Base-by-base conservation (phyloP, 176 grass and related monocot species). In the Otatea glauca region DNA sequence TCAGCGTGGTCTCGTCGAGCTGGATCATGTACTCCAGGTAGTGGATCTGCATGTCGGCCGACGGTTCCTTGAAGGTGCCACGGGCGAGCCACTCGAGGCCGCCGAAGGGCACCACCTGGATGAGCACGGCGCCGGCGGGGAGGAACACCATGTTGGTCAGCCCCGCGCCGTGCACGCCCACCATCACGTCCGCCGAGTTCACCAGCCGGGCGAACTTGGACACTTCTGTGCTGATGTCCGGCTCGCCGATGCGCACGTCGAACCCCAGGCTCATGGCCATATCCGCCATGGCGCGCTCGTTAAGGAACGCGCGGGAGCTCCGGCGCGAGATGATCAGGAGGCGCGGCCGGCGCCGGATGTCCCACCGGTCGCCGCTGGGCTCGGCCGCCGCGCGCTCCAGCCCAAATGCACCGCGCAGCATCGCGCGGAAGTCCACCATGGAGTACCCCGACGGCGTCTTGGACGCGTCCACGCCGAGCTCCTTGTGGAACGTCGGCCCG, bases 81-180 rank as follows among this genome's bases (percentile, higher is more conserved):
- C 88, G 83, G 4, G 96, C 91, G 2, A 98, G 86, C 96, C 96
- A 98, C 49, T 92, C 91, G 7, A 95, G 89, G 34, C 91, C 91
- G 32, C 96, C 96, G 49, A 84, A 92, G 4, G 96, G 96, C 21
- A 98, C 89, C 55, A 98, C 87, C 89, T 98, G 96, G 14, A 98
- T 86, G 5, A 98, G 77, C 81, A 98, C 96, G 2, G 96, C 93
- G 14, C 96, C 91, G 2, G 89, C 94, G 0, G 96, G 93, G 9
- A 98, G 84, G 91, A 98, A 98, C 32, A 98, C 88, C 96, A 98
- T 96, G 89, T 96, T 92, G 67, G 96, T 92, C 25, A 98, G 90
- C 51, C 96, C 96, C 0, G 84, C 96, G 15, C 96, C 96, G 51
- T 98, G 96, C 27, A 95, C 96, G 20, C 96, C 96, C 55, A 98